These are phyloP conservation scores for Ilex aquifolium DNA, from an alignment of 257 asterid species.

Conservation along the genomic window DNA sequence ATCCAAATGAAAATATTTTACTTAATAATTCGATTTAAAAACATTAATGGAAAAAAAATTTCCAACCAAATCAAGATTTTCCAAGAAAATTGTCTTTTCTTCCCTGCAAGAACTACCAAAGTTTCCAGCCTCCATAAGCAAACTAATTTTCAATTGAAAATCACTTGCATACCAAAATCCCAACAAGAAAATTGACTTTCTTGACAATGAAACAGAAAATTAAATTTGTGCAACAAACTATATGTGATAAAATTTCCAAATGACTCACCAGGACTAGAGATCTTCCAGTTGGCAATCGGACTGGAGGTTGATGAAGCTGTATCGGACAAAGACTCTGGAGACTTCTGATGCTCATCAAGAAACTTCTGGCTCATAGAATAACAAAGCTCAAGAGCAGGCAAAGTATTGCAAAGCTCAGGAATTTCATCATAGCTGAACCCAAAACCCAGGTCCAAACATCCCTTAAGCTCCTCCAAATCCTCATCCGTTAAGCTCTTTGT, in stretches of 20 bases:
- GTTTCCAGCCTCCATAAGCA: too few species aligned
- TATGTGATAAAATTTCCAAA: not conserved
- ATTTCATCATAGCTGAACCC: constrained; percentile 43
- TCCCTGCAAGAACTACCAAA: too few species aligned
- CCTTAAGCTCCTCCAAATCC: constrained; percentile 38
- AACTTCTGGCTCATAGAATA: constrained; percentile 42
- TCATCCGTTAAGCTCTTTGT: constrained; percentile 39
- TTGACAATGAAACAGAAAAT: not conserved
- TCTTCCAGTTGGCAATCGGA: constrained; percentile 39
- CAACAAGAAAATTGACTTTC: too few species aligned
- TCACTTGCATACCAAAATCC: not conserved
- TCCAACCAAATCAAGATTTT: too few species aligned
- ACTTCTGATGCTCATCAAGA: constrained; percentile 32
- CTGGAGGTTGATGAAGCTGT: constrained; percentile 24
- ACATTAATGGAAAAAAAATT: too few species aligned
- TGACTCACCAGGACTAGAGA: constrained; percentile 38
- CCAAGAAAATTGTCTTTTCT: too few species aligned
- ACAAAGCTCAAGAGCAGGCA: constrained; percentile 47
- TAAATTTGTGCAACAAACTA: not conserved
- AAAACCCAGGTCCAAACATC: constrained; percentile 45
- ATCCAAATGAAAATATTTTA: too few species aligned
- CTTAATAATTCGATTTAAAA: too few species aligned
- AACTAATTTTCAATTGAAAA: too few species aligned
- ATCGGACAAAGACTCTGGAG: constrained; percentile 21
- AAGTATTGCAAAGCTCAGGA: constrained; percentile 40